Base-by-base conservation (phyloP, 2,329 filamentous ascomycete genomes). In the Aaosphaeria pasadenensis region DNA sequence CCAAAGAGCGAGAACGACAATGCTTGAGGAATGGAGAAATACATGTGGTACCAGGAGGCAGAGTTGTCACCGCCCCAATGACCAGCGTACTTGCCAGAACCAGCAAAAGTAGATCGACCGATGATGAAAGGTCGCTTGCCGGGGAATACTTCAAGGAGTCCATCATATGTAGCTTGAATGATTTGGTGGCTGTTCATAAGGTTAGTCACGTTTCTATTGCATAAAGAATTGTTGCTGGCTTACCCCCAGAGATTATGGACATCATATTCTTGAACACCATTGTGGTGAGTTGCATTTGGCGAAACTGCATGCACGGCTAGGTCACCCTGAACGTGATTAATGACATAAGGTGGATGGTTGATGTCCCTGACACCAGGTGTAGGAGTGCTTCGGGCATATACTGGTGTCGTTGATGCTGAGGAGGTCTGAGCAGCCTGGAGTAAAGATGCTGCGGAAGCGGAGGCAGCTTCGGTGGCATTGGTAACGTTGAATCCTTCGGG, bases 91-190 rank as follows among this genome's bases (percentile, higher is more conserved):
- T 82, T 83, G 1, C 90, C 89, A 0, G 83, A 83, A 3, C 89
- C 89, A 7, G 88, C 79, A 61, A 92, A 94, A 1, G 89, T 94
- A 36, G 86, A 89, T 11, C 90, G 84, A 0, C 87, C 88, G 59
- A 95, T 90, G 62, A 95, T 87, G 70, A 95, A 89, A 0, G 90
- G 90, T 0, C 90, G 83, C 66, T 88, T 87, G 11, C 73, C 76
- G 0, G 86, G 83, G 50, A 83, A 82, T 13, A 88, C 75, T 2
- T 75, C 66, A 3, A 85, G 73, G 31, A 94, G 80, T 48, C 83
- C 87, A 42, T 86, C 73, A 63, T 90, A 89, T 0, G 89, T 94
- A 7, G 88, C 87, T 50, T 87, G 87, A 48, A 90, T 75, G 55
- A 91, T 88, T 64, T 86, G 83, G 59, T 88, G 79, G 1, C 88